Conservation (phyloP, 352 stramenopile genomes). For the Phytophthora constricta region DNA sequence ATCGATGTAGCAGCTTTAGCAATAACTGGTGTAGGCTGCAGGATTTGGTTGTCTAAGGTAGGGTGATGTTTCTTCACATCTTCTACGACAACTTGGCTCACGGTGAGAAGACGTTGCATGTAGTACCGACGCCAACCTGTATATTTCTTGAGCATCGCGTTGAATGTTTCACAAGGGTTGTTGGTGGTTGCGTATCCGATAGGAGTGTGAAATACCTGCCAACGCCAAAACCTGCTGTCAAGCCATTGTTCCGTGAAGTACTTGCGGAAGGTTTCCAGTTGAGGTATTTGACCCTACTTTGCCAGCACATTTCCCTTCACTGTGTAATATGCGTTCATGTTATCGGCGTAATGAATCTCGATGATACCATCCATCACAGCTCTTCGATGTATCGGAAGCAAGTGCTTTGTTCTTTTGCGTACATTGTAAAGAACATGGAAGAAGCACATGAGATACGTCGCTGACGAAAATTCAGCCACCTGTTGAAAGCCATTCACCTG, state of each 20-base stretch:
- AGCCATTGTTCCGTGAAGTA: not conserved
- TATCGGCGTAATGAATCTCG: not conserved
- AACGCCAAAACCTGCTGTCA: not conserved
- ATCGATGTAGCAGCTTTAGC: no score
- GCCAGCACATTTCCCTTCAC: not conserved
- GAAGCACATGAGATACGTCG: constrained; percentile 1
- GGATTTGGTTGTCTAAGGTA: no score
- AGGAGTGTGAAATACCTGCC: not conserved
- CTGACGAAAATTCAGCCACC: not conserved
- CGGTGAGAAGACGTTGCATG: not conserved
- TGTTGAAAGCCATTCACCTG: constrained; percentile 4
- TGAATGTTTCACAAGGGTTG: not conserved
- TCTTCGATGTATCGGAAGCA: not conserved
- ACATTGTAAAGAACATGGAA: constrained; percentile 12
- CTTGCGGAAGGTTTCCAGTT: not conserved
- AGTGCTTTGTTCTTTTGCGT: not conserved
- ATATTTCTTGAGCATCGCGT: not conserved
- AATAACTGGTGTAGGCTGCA: no score
- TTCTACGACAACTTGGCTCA: not conserved
- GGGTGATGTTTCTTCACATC: not conserved
- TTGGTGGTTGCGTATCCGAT: not conserved
- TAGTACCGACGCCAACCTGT: not conserved
- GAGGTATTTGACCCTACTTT: not conserved
- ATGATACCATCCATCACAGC: constrained; percentile 2
- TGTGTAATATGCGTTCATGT: not conserved